These are phyloP conservation scores for Limnanthes douglasii DNA, from an alignment of 345 rosid genomes.

Conservation along the genomic window DNA sequence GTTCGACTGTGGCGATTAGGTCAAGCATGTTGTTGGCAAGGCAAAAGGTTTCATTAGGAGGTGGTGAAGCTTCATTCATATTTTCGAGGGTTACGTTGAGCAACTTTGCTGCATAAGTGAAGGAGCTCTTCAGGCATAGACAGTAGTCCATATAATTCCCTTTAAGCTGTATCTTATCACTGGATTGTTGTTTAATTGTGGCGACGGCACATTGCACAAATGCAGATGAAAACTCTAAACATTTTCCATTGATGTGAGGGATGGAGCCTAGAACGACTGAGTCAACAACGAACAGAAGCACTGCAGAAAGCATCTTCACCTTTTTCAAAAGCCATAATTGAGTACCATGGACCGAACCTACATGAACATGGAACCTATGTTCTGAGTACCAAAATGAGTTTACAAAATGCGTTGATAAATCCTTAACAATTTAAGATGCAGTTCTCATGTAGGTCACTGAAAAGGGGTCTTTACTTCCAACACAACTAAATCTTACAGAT, in stretches of 20 bases:
- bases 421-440: too few species aligned
- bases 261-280: slow-evolving; percentile 35
- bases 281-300: slow-evolving; percentile 66
- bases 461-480: too few species aligned
- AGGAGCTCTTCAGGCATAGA: slow-evolving; percentile 55
- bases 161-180: slow-evolving; percentile 21
- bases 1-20: slow-evolving; percentile 33
- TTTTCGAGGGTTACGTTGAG: slow-evolving; percentile 40
- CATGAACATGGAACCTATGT: slow-evolving; percentile 1
- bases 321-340: slow-evolving; percentile 22
- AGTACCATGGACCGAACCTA: slow-evolving; percentile 22
- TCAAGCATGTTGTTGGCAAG: slow-evolving; percentile 49
- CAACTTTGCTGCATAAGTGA: slow-evolving; percentile 58
- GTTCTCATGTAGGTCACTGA: too few species aligned
- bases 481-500: too few species aligned
- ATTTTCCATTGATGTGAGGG: slow-evolving; percentile 23
- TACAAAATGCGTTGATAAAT: too few species aligned
- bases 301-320: slow-evolving; percentile 41
- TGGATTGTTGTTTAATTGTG: slow-evolving; percentile 20
- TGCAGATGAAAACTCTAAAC: slow-evolving; percentile 38
- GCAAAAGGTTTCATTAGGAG: slow-evolving; percentile 34
- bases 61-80: slow-evolving; percentile 25
- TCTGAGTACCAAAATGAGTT: too few species aligned
- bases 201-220: slow-evolving; percentile 29
- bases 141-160: too few species aligned